Evolutionary conservation across 192 early-diverging fungal genomes (phyloP).

Genomic region (Geranomyces michiganensis): DNA sequence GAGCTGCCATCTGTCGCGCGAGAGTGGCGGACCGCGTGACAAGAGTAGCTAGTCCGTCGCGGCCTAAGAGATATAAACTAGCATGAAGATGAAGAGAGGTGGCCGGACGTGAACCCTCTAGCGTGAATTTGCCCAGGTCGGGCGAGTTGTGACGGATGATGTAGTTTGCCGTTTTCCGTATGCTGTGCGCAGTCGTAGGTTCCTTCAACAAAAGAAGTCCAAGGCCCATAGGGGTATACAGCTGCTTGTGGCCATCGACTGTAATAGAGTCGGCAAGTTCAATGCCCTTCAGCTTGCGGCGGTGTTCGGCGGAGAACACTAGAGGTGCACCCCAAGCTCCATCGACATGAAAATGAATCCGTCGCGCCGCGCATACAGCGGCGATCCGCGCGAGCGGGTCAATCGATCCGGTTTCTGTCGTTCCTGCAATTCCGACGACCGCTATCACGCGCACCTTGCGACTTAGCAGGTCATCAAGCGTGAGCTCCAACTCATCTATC

Average conservation of each 20-base stretch:
- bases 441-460: conserved; percentile 49
- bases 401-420: conserved; percentile 61
- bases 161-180: conserved; percentile 62
- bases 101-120: conserved; percentile 60
- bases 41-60: conserved; percentile 60
- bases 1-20: conserved; percentile 49
- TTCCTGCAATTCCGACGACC: conserved; percentile 56
- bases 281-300: conserved; percentile 51
- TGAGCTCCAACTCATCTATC: conserved; percentile 43
- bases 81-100: conserved; percentile 59
- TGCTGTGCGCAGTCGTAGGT: conserved; percentile 36
- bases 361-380: conserved; percentile 23
- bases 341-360: conserved; percentile 61
- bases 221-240: conserved; percentile 63
- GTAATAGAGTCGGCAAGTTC: conserved; percentile 56
- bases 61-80: conserved; percentile 48
- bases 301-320: conserved; percentile 56
- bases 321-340: conserved; percentile 63
- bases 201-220: conserved; percentile 53
- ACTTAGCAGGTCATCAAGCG: conserved; percentile 37
- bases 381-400: conserved; percentile 46
- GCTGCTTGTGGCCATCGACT: conserved; percentile 64
- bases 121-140: conserved; percentile 58
- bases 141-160: conserved; percentile 53
- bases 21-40: conserved; percentile 51